A percentile compares a stretch with the other conserved stretches of the same genome.
These are phyloP conservation scores for Blastomyces gilchristii DNA, from an alignment of 2,329 filamentous ascomycete species.

Conservation along the genomic window DNA sequence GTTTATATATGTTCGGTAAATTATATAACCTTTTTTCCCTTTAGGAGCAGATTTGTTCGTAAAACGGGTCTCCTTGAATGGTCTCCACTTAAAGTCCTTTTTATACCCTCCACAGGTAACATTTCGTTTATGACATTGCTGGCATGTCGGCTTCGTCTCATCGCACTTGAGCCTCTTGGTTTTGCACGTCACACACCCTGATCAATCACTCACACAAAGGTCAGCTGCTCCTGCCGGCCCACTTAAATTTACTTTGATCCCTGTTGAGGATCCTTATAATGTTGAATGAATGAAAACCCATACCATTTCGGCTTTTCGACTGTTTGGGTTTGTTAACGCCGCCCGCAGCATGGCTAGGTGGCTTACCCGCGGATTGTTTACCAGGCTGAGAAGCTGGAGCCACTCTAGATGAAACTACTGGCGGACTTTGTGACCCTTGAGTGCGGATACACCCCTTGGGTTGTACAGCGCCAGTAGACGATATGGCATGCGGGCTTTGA, in stretches of 20 bases:
- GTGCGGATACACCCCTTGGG: neutral
- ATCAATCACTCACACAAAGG: constrained; percentile 10
- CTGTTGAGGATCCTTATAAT: constrained; percentile 9
- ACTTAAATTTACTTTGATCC: neutral
- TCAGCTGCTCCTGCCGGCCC: neutral
- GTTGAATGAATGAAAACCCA: constrained; percentile 21
- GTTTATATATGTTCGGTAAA: neutral
- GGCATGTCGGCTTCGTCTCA: constrained; percentile 58
- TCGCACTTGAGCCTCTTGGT: constrained; percentile 64
- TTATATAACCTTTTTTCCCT: constrained; percentile 37
- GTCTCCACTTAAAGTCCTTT: constrained; percentile 66
- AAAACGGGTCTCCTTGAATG: constrained; percentile 55
- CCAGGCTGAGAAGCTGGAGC: constrained; percentile 20
- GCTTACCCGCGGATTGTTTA: constrained; percentile 18
- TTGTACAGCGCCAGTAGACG: constrained; percentile 1
- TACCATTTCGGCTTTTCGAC: constrained; percentile 67
- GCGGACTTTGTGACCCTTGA: neutral
- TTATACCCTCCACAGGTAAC: constrained; percentile 61
- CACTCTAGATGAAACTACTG: neutral
- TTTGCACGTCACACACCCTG: constrained; percentile 65
- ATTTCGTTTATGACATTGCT: constrained; percentile 55
- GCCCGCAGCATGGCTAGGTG: constrained; percentile 12
- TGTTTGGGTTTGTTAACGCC: constrained; percentile 52
- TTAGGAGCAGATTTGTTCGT: constrained; percentile 30
- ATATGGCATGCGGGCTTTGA: constrained; percentile 28